Base-by-base conservation (phyloP, 1,139 yeast species). In the Starmera stellimalicola region DNA sequence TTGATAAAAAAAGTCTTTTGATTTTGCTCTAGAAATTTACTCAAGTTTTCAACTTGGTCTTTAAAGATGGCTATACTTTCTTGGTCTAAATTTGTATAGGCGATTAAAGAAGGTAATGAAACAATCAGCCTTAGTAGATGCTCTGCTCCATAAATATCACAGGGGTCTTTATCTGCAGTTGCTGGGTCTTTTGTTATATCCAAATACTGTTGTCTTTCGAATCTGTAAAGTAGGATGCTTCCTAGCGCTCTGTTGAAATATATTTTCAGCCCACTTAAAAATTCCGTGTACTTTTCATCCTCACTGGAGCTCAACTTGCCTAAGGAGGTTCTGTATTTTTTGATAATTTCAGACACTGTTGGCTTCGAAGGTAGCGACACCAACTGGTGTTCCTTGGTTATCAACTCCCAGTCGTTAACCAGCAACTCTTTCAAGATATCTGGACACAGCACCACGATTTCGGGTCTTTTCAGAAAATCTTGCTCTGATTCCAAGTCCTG, bases 361-460 rank as follows among this genome's bases (percentile, higher is more conserved):
- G 63, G 59, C 16, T 58, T 52, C 4, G 74, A 58, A 0, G 95
- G 94, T 27, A 85, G 54, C 18, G 68, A 58, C 7, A 83, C 70
- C 22, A 84, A 54, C 52, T 77, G 75, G 33, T 79, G 78, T 42
- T 83, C 82, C 48, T 83, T 83, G 2, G 97, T 85, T 32, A 88
- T 69, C 45, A 65, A 68, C 54, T 88, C 95, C 97, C 97, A 91
- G 60, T 91, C 97, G 51, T 85, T 88, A 2, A 88, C 94, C 29
- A 91, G 60, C 6, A 77, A 49, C 5, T 80, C 65, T 54, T 85
- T 87, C 39, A 91, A 63, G 28, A 65, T 60, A 36, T 76, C 75
- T 1, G 91, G 83, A 16, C 84, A 70, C 4, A 63, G 62, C 10
- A 81, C 48, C 32, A 60, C 55, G 23, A 80, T 63, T 43, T 76